phyloP scores from a whole-genome alignment of 2,329 filamentous ascomycete genomes.

The Colletotrichum sublineola region DNA sequence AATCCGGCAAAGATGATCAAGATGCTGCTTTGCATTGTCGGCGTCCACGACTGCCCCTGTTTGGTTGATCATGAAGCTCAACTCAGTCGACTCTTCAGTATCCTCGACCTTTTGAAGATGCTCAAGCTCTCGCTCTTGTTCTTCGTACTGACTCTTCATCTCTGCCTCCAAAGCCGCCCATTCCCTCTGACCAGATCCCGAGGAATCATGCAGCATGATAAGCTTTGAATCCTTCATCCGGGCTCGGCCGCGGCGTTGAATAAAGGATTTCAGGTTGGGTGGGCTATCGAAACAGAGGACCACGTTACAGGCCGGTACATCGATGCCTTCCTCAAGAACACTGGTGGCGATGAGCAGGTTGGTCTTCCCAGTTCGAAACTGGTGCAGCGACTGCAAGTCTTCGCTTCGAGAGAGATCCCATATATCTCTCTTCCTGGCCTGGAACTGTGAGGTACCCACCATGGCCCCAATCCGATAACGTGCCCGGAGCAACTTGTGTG shows the following conservation, averaged over 20 bases:
- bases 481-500: constrained; percentile 61
- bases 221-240: constrained; percentile 65
- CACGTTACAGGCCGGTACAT: constrained; percentile 74
- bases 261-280: constrained; percentile 67
- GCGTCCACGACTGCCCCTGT: constrained; percentile 77
- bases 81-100: constrained; percentile 45
- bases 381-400: constrained; percentile 53
- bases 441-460: constrained; percentile 64
- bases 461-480: constrained; percentile 66
- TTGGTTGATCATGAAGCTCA: constrained; percentile 53
- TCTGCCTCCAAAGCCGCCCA: constrained; percentile 78
- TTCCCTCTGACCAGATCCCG: constrained; percentile 50
- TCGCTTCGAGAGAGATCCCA: constrained; percentile 52
- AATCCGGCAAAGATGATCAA: constrained; percentile 83
- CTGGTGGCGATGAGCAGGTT: constrained; percentile 74
- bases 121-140: constrained; percentile 68
- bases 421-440: constrained; percentile 56
- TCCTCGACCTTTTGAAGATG: constrained; percentile 64
- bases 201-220: constrained; percentile 58
- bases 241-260: constrained; percentile 69
- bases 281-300: constrained; percentile 70
- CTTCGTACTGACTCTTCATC: constrained; percentile 79
- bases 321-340: constrained; percentile 77
- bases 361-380: constrained; percentile 66
- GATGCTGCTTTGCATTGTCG: constrained; percentile 79